Conservation (phyloP, 208 protist species). For the Trichomonas tenax region DNA sequence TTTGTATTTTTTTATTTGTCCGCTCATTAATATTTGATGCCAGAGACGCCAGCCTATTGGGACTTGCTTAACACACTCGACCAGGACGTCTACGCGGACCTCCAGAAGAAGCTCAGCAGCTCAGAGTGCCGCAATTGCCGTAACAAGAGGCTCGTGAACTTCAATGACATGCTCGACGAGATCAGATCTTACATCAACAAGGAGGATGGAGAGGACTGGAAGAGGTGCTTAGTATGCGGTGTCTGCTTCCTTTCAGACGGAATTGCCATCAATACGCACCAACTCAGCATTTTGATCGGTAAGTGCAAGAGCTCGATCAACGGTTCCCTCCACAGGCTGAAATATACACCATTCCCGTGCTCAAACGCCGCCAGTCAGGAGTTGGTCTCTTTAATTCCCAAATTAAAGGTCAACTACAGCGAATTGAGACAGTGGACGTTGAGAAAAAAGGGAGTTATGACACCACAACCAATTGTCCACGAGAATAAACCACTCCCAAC, state of each 20-base stretch:
- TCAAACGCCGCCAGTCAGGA: neutral
- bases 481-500: neutral
- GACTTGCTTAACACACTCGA: neutral
- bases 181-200: neutral
- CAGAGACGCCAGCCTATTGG: neutral
- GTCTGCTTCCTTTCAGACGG: neutral
- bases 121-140: neutral
- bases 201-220: neutral
- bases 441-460: neutral
- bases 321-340: neutral
- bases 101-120: neutral
- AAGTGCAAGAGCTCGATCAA: slow-evolving; percentile 3
- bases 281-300: neutral
- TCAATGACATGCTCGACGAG: neutral
- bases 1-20: neutral
- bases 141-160: neutral
- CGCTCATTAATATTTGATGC: neutral
- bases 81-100: neutral
- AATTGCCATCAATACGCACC: neutral
- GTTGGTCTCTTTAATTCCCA: neutral
- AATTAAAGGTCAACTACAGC: neutral
- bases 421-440: neutral
- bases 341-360: neutral
- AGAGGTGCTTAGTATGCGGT: neutral
- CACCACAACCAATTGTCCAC: neutral